Evolutionary conservation across 768 basidiomycete species (phyloP).

Genomic region (Kwoniella mangroviensis): DNA sequence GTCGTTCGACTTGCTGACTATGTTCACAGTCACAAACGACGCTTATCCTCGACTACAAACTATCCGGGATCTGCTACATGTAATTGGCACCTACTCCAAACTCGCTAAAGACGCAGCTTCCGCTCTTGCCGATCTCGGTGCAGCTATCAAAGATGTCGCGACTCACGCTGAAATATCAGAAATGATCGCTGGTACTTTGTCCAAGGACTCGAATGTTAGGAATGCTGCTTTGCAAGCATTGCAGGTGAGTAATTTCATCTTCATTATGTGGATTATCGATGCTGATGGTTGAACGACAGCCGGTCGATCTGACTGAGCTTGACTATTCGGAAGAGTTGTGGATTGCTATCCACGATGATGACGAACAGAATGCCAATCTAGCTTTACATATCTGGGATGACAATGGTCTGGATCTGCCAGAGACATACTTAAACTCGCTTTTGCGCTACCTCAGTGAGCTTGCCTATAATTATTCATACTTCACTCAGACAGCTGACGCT

Average conservation of each 20-base stretch:
- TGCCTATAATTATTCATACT: neutral
- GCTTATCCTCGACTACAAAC: slow-evolving; percentile 76
- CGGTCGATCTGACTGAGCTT: slow-evolving; percentile 89
- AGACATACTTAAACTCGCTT: slow-evolving; percentile 67
- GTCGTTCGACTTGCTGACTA: slow-evolving; percentile 3
- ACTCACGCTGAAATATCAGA: slow-evolving; percentile 68
- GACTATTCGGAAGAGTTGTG: slow-evolving; percentile 90
- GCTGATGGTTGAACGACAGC: slow-evolving; percentile 61
- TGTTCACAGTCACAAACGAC: slow-evolving; percentile 66
- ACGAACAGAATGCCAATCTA: slow-evolving; percentile 83
- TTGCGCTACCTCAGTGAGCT: slow-evolving; percentile 71
- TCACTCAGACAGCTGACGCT: slow-evolving; percentile 5
- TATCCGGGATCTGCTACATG: slow-evolving; percentile 71
- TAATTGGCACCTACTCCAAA: slow-evolving; percentile 76
- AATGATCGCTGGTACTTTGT: slow-evolving; percentile 73
- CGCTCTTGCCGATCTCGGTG: slow-evolving; percentile 77
- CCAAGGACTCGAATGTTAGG: slow-evolving; percentile 85
- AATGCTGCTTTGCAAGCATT: slow-evolving; percentile 88
- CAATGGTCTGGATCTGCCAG: slow-evolving; percentile 86
- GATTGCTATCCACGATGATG: slow-evolving; percentile 85
- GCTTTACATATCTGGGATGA: slow-evolving; percentile 90
- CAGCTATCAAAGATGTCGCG: slow-evolving; percentile 73
- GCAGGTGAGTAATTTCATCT: slow-evolving; percentile 64
- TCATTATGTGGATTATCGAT: neutral
- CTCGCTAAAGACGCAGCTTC: slow-evolving; percentile 82